A percentile compares a stretch with the other conserved stretches of the same genome.
Evolutionary conservation across 805 yeast genomes (phyloP).

Genomic region (Yarrowia alimentaria): DNA sequence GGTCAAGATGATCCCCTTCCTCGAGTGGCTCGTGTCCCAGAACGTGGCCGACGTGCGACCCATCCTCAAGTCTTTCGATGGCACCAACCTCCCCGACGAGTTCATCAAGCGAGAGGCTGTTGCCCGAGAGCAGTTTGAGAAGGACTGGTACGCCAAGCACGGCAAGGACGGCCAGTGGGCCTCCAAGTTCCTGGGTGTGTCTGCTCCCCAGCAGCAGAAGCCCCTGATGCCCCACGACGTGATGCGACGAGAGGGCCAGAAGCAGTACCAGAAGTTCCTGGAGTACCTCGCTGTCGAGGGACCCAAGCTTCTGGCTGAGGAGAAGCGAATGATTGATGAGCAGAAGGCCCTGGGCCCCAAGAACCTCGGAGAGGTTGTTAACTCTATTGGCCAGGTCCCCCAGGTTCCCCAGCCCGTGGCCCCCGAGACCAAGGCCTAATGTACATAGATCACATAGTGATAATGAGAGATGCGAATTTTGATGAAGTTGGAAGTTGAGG

Average conservation of each 20-base stretch:
- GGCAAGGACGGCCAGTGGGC: constrained; percentile 49
- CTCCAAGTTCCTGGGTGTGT: constrained; percentile 63
- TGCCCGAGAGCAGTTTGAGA: constrained; percentile 61
- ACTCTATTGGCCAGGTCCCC: background rate
- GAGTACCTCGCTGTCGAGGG: constrained; percentile 82
- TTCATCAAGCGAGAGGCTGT: constrained; percentile 73
- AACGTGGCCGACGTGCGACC: constrained; percentile 86
- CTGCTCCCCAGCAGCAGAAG: constrained; percentile 48
- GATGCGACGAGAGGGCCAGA: constrained; percentile 89
- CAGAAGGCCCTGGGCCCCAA: constrained; percentile 45
- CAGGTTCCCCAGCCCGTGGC: constrained; percentile 10
- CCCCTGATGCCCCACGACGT: constrained; percentile 83
- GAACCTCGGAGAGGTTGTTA: constrained; percentile 20
- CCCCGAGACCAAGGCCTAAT: constrained; percentile 23
- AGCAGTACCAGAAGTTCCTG: constrained; percentile 79
- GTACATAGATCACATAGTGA: constrained; percentile 5
- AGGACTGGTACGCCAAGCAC: constrained; percentile 48
- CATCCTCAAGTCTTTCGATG: constrained; percentile 67
- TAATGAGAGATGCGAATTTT: too few species aligned
- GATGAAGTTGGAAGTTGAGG: too few species aligned
- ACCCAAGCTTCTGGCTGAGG: constrained; percentile 50
- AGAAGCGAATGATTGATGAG: constrained; percentile 44
- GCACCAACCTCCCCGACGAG: constrained; percentile 70
- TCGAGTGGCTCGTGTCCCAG: constrained; percentile 92
- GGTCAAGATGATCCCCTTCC: constrained; percentile 80